A percentile compares a stretch with the other conserved stretches of the same genome.
Conservation (phyloP, 768 basidiomycete genomes). For the Glaciozyma antarctica region DNA sequence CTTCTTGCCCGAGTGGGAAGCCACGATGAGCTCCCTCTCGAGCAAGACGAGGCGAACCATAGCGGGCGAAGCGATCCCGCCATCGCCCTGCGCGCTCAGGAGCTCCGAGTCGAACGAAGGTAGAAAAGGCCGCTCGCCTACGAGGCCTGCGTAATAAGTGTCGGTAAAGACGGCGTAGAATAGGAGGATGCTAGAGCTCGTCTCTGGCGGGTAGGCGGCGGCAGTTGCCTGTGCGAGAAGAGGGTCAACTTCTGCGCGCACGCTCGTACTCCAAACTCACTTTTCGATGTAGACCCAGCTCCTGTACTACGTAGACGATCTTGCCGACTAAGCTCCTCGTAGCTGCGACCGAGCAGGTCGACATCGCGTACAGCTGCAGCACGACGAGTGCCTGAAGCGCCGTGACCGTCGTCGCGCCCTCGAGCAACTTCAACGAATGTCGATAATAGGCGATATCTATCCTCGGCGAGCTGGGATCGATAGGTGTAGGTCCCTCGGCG, state of each 20-base stretch:
- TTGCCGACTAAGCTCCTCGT: background rate
- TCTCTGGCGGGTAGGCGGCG: background rate
- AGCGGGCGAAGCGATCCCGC: conserved; percentile 2
- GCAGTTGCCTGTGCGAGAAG: too few relatives aligned
- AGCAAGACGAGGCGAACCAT: background rate
- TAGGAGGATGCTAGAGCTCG: background rate
- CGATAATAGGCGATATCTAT: conserved; percentile 1
- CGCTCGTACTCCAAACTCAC: background rate
- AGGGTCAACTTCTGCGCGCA: too few relatives aligned
- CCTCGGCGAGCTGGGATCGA: background rate
- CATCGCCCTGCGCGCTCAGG: background rate
- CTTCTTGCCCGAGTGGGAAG: background rate
- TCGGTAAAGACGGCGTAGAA: background rate
- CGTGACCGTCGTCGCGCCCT: background rate
- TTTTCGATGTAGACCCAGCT: conserved; percentile 3
- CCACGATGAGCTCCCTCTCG: background rate
- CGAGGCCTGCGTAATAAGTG: background rate
- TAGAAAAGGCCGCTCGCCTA: background rate
- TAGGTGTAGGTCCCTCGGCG: background rate
- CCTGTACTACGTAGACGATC: background rate
- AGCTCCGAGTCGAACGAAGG: too few relatives aligned
- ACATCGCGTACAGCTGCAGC: conserved; percentile 5
- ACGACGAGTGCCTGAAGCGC: conserved; percentile 4
- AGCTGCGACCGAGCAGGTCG: background rate
- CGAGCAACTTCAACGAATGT: background rate